Evolutionary conservation across 2,329 filamentous ascomycete genomes (phyloP), one percentile per base, ranked within the genome.

Genomic region (Phialophora expanda): DNA sequence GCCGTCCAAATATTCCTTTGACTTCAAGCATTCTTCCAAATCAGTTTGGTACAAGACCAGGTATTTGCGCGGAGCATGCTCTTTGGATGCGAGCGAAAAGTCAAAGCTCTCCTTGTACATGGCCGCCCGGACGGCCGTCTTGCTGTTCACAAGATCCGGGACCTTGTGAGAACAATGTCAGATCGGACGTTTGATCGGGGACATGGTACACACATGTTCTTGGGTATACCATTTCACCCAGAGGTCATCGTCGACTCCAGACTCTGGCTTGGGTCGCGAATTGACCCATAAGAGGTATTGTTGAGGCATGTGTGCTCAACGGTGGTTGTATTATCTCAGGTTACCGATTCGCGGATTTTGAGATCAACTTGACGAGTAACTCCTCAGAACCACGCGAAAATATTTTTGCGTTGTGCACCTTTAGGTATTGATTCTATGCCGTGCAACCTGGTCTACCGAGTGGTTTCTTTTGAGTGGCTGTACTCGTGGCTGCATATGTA

Each of bases 11-110:
- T 96, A 96, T 1, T 87, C 85, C 60, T 89, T 85, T 56, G 88
- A 87, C 60, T 87, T 86, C 74, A 96, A 83, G 22, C 46, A 44
- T 74, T 86, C 87, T 54, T 84, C 79, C 85, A 94, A 91, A 74
- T 89, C 87, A 32, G 86, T 88, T 69, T 96, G 92, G 82, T 96
- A 96, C 63, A 89, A 80, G 34, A 92, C 92, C 75, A 94, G 86
- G 82, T 88, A 96, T 70, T 87, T 84, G 1, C 91, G 92, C 69
- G 82, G 75, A 70, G 80, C 22, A 11, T 38, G 50, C 28, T 66
- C 63, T 12, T 66, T 59, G 7, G 66, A 6, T 5, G 53, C 64
- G 17, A 55, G 50, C 8, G 60, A 11, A 38, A 66, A 66, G 41
- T 66, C 66, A 41, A 54, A 57, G 20, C 7, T 66, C 61, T 68